Base-by-base conservation (phyloP, 768 basidiomycete genomes). In the Pholiota molesta region DNA sequence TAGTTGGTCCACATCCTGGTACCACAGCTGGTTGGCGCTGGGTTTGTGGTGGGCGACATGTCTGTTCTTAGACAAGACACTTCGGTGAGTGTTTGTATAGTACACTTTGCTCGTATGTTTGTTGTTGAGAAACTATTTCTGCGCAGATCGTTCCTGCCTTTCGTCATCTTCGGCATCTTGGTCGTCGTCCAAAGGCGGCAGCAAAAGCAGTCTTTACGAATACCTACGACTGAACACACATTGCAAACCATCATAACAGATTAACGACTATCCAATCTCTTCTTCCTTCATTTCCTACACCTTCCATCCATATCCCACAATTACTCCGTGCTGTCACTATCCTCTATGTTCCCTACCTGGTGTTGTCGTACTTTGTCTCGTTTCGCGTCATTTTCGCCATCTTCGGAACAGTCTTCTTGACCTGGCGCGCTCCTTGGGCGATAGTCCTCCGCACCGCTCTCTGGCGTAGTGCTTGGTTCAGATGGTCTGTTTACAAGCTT, bases 31-130 rank as follows among this genome's bases (percentile, higher is more conserved):
- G 78, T 82, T 95, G 3, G 72, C 83, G 1, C 76, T 97, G 47
- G 89, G 82, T 0, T 71, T 72, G 1, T 95, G 92, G 92, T 96
- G 94, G 91, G 84, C 83, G 0, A 26, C 87, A 19, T 94, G 91
- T 76, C 77, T 95, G 59, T 79, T 89, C 49, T 74, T 82, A 1
- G 79, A 81, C 16, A 73, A 75, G 35, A 74, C 73, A 10, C 74
- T 93, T 65, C 68, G 67, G 71, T 70, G 42, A 33, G 65, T 60
- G 63, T 37, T 65, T 58, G 65, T 60, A 64, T 37, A 63, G 57
- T 40, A 44, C 61, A 63, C 31, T 72, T n/a, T 53, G 61, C 21
- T 31, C 53, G 19, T 42, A n/a, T 59, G 11, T 42, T 59, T 2
- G 65, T 28, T 52, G 54, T 2, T 28, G 44, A 29, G 60, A 26